These are phyloP conservation scores for Phytophthora fragariae DNA, from an alignment of 352 stramenopile species.

Conservation along the genomic window DNA sequence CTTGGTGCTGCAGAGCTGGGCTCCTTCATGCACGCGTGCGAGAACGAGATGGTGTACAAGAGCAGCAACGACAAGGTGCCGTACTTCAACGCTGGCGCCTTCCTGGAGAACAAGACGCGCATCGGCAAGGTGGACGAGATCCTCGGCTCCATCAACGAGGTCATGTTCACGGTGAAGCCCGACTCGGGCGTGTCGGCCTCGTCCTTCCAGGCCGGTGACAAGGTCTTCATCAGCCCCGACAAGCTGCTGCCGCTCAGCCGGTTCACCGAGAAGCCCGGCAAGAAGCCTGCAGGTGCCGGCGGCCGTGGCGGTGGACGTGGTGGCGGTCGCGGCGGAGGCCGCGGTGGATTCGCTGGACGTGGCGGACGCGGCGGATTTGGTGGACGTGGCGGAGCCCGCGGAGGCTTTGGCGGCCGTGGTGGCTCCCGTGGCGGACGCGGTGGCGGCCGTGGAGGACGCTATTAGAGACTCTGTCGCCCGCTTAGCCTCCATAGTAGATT, in stretches of 20 bases:
- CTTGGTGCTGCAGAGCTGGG: slow-evolving; percentile 92
- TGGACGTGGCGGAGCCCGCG: slow-evolving; percentile 44
- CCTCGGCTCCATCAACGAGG: slow-evolving; percentile 96
- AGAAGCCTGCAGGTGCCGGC: slow-evolving; percentile 52
- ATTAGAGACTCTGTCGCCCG: slow-evolving; percentile 28
- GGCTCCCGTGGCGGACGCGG: slow-evolving; percentile 23
- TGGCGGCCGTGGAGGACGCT: slow-evolving; percentile 35
- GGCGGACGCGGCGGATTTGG: not conserved
- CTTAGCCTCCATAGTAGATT: slow-evolving; percentile 57
- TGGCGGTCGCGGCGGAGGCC: slow-evolving; percentile 38
- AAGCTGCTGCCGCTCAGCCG: slow-evolving; percentile 96
- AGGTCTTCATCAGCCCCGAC: slow-evolving; percentile 97
- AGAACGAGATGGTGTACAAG: slow-evolving; percentile 98
- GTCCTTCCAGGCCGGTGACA: slow-evolving; percentile 97
- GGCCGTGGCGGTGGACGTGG: slow-evolving; percentile 54
- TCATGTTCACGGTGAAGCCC: slow-evolving; percentile 98
- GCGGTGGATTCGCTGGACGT: slow-evolving; percentile 32
- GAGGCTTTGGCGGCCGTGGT: slow-evolving; percentile 20
- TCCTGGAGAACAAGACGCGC: slow-evolving; percentile 99
- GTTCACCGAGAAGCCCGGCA: slow-evolving; percentile 95
- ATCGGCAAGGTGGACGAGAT: slow-evolving; percentile 99
- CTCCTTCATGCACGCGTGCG: slow-evolving; percentile 96
- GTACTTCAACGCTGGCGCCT: slow-evolving; percentile 99
- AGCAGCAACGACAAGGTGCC: slow-evolving; percentile 96
- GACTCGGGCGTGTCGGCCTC: slow-evolving; percentile 94